Percentiles rank a stretch among this genome's conserved stretches.
Conservation (phyloP, 108 stramenopile genomes). For the Skeletonema potamos region DNA sequence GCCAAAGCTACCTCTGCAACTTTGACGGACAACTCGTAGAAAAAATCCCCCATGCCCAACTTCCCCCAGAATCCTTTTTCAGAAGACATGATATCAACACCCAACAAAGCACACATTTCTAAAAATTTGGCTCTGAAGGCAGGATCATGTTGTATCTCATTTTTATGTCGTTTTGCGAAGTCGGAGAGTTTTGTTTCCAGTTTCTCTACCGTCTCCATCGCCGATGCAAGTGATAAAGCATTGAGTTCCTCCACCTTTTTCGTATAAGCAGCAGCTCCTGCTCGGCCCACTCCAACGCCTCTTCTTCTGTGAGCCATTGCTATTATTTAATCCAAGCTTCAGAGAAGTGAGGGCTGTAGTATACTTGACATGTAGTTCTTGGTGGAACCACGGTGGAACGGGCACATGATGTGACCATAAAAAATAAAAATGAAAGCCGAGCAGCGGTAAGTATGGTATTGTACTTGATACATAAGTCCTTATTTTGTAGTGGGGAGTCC, state of each 20-base stretch:
- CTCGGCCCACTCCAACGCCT: constrained; percentile 67
- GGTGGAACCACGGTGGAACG: too few species aligned
- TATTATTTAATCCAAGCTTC: too few species aligned
- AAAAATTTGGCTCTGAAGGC: constrained; percentile 95
- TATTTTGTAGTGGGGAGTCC: too few species aligned
- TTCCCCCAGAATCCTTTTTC: constrained; percentile 78
- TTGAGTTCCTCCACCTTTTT: constrained; percentile 88
- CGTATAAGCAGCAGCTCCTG: constrained; percentile 27
- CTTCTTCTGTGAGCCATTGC: constrained; percentile 68
- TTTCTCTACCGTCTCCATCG: constrained; percentile 79
- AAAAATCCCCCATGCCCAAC: constrained; percentile 91
- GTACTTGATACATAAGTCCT: too few species aligned
- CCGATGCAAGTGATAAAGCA: constrained; percentile 65
- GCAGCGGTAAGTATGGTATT: too few species aligned
- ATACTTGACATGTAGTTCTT: too few species aligned
- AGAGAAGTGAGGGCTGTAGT: too few species aligned
- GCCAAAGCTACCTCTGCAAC: constrained; percentile 93
- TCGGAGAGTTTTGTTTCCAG: constrained; percentile 70
- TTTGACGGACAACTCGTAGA: constrained; percentile 98
- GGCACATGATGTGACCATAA: too few species aligned
- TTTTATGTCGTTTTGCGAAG: constrained; percentile 92
- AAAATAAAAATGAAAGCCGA: too few species aligned
- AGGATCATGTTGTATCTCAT: constrained; percentile 86
- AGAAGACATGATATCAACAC: constrained; percentile 82
- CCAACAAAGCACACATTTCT: constrained; percentile 90